Conservation (phyloP, 305 asterid species). For the Solanum aculeatissimum region DNA sequence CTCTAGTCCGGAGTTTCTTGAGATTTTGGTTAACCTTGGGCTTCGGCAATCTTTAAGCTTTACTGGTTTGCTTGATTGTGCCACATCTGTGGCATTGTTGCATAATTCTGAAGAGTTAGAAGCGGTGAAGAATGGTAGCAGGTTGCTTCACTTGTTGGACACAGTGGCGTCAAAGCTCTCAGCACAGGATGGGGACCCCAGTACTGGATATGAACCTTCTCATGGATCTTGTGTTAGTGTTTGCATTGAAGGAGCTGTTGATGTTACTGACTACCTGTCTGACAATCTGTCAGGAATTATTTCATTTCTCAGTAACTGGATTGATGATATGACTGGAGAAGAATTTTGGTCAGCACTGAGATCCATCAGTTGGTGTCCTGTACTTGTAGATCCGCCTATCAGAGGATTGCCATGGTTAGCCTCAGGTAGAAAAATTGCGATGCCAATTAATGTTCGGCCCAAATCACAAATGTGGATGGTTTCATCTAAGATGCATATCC, state of each 20-base stretch:
- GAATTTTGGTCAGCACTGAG: slow-evolving; percentile 65
- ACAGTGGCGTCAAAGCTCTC: slow-evolving; percentile 38
- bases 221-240: slow-evolving; percentile 22
- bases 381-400: slow-evolving; percentile 58
- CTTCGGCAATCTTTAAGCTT: slow-evolving; percentile 59
- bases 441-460: slow-evolving; percentile 66
- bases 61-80: slow-evolving; percentile 80
- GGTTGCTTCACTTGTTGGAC: slow-evolving; percentile 69
- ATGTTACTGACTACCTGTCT: slow-evolving; percentile 17
- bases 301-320: slow-evolving; percentile 37
- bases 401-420: slow-evolving; percentile 72
- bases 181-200: slow-evolving; percentile 20
- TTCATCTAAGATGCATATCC: slow-evolving; percentile 61
- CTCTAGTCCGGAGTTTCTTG: slow-evolving; percentile 60
- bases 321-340: slow-evolving; percentile 48
- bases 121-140: slow-evolving; percentile 38
- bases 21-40: slow-evolving; percentile 63
- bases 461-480: slow-evolving; percentile 86
- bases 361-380: slow-evolving; percentile 87
- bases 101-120: slow-evolving; percentile 40
- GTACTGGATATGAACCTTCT: slow-evolving; percentile 18
- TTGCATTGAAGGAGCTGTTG: slow-evolving; percentile 25
- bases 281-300: slow-evolving; percentile 27
- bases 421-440: slow-evolving; percentile 41
- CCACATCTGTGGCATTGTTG: slow-evolving; percentile 70